Percentiles rank a stretch among this genome's conserved stretches.
phyloP scores from a whole-genome alignment of 2,329 filamentous ascomycete genomes.

The Pezicula neosporulosa region DNA sequence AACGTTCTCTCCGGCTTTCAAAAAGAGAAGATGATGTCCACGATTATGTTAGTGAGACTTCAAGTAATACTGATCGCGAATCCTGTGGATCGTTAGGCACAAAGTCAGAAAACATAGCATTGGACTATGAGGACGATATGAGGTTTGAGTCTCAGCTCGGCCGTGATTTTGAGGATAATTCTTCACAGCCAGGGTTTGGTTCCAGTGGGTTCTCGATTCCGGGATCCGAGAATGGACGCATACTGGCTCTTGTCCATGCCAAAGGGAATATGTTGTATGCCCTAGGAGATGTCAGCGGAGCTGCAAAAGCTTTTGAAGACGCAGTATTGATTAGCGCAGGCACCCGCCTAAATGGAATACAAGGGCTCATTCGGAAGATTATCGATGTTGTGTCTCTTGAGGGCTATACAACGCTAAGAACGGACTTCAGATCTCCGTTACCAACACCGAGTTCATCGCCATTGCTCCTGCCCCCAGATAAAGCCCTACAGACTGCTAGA shows the following conservation, averaged over 20 bases:
- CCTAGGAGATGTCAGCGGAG: conserved; percentile 74
- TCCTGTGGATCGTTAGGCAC: conserved; percentile 19
- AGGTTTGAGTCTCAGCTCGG: conserved; percentile 11
- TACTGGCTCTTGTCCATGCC: conserved; percentile 90
- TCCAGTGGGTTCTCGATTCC: conserved; percentile 83
- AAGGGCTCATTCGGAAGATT: conserved; percentile 75
- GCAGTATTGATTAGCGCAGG: conserved; percentile 87
- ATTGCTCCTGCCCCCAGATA: conserved; percentile 77
- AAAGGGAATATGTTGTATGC: conserved; percentile 99
- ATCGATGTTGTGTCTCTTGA: conserved; percentile 62
- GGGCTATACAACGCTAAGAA: conserved; percentile 32
- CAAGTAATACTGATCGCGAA: conserved; percentile 42
- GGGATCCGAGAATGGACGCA: conserved; percentile 84
- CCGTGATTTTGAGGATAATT: conserved; percentile 15
- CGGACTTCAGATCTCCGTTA: conserved; percentile 13
- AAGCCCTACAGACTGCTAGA: conserved; percentile 76
- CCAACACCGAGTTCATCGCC: conserved; percentile 36
- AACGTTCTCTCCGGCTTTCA: conserved; percentile 61
- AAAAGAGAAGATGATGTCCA: conserved; percentile 41
- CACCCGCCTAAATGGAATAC: conserved; percentile 64
- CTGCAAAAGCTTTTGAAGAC: conserved; percentile 89
- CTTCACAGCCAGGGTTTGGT: conserved; percentile 49
- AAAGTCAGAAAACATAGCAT: conserved; percentile 21
- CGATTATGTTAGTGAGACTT: conserved; percentile 56
- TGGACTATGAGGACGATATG: conserved; percentile 24